Evolutionary conservation across 1,139 yeast genomes (phyloP), one percentile per base, ranked within the genome.

Genomic region (Magnusiomyces paraingens): DNA sequence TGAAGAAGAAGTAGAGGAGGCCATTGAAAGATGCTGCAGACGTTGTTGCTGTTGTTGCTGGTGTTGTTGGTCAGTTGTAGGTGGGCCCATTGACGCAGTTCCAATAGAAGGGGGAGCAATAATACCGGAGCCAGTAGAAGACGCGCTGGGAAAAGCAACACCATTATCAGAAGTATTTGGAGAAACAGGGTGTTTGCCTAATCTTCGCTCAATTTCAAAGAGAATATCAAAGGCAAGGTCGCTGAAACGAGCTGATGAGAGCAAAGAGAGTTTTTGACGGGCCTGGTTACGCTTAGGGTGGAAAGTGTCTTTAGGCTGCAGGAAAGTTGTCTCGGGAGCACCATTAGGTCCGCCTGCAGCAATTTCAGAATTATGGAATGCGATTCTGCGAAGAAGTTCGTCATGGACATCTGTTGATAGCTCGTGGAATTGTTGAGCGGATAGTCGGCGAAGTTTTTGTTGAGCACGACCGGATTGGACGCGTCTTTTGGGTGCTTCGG

Each of bases 261-360:
- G 78, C 47, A 89, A 82, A 1, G 97, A 86, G 61, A 94, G 77
- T 70, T 91, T 93, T 66, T 88, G 91, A 62, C 99, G 80, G 2
- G 99, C 99, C 69, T 90, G 96, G 68, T 94, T 94, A 65, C 99
- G 79, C 66, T 90, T 91, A 39, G 95, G 94, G 67, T 94, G 99
- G 71, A 89, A 89, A 35, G 62, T 63, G 2, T 57, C 56, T 1
- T 64, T 59, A 8, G 67, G 64, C 3, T 61, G 58, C n/a, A 65
- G 62, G 50, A 55, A 67, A 55, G 56, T 60, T 5, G 63, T 59
- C 36, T 58, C 53, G 12, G 11, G 58, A 53, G 32, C 4, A 8
- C 32, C 32, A 26, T 43, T 22, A 15, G 45, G 43, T 12, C 48
- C 51, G 20, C 36, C 21, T 11, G 48, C 22, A 15, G 42, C 47